phyloP scores from a whole-genome alignment of 106 monocot genomes.

The Triglochin maritima region DNA sequence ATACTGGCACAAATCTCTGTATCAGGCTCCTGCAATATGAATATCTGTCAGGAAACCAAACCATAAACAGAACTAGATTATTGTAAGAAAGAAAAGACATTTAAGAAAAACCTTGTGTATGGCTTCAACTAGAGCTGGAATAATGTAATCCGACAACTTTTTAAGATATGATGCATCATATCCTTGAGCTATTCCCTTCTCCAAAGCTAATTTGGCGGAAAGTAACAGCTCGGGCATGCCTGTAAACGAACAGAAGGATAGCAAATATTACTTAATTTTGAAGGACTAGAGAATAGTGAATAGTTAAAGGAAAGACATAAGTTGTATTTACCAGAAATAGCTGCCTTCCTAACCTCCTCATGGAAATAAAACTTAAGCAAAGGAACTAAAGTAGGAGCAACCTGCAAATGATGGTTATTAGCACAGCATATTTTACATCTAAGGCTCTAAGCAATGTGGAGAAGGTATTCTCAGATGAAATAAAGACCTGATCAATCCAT shows the following conservation, averaged over 20 bases:
- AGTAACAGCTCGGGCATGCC: slow-evolving; percentile 97
- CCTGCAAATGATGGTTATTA: slow-evolving; percentile 29
- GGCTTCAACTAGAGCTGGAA: slow-evolving; percentile 87
- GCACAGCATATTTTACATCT: background rate
- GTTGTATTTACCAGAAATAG: slow-evolving; percentile 65
- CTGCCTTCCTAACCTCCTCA: slow-evolving; percentile 92
- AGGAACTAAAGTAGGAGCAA: slow-evolving; percentile 87
- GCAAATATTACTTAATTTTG: background rate
- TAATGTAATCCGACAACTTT: slow-evolving; percentile 79
- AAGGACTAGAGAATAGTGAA: background rate
- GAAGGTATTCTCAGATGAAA: background rate
- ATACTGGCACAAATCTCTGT: slow-evolving; percentile 75
- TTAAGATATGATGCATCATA: slow-evolving; percentile 91
- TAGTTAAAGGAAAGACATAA: background rate
- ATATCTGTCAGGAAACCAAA: background rate
- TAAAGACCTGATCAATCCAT: slow-evolving; percentile 86
- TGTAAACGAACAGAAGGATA: slow-evolving; percentile 5
- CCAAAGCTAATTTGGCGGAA: slow-evolving; percentile 83
- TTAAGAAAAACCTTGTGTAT: slow-evolving; percentile 61
- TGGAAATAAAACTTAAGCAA: slow-evolving; percentile 97
- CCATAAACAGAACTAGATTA: background rate
- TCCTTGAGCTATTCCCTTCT: slow-evolving; percentile 77
- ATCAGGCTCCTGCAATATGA: slow-evolving; percentile 64
- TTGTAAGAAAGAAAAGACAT: background rate
- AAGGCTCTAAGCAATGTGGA: too few relatives aligned